Conservation (phyloP, 257 asterid genomes). For the Catharanthus roseus region DNA sequence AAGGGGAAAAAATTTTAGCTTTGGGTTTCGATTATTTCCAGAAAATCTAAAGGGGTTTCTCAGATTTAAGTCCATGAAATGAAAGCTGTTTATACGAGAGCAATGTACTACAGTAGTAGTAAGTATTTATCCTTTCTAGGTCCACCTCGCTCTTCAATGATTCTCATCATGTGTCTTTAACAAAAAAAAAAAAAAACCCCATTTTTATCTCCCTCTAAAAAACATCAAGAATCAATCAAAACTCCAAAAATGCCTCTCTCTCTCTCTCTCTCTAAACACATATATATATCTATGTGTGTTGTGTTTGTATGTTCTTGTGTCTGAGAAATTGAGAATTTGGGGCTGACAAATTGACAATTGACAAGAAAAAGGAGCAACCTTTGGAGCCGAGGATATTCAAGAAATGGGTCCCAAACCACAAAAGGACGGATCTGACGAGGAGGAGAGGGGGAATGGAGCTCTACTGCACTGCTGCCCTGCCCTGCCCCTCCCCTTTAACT, state of each 20-base stretch:
- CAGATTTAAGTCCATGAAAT: conserved; percentile 11
- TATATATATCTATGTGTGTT: background rate
- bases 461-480: conserved; percentile 4
- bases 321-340: conserved; percentile 33
- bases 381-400: conserved; percentile 14
- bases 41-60: conserved; percentile 21
- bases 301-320: background rate
- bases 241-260: background rate
- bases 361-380: conserved; percentile 1
- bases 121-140: conserved; percentile 12
- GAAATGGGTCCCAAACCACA: conserved; percentile 25
- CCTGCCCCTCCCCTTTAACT: background rate
- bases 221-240: background rate
- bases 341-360: conserved; percentile 22
- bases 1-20: background rate
- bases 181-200: too few species aligned
- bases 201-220: background rate
- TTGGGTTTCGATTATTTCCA: conserved; percentile 20
- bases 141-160: conserved; percentile 15
- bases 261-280: background rate
- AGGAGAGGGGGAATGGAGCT: too few species aligned
- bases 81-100: conserved; percentile 12
- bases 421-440: conserved; percentile 35
- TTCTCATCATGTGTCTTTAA: background rate
- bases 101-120: background rate